Base-by-base conservation (phyloP, 2,329 filamentous ascomycete genomes). In the Aspergillus flavus region DNA sequence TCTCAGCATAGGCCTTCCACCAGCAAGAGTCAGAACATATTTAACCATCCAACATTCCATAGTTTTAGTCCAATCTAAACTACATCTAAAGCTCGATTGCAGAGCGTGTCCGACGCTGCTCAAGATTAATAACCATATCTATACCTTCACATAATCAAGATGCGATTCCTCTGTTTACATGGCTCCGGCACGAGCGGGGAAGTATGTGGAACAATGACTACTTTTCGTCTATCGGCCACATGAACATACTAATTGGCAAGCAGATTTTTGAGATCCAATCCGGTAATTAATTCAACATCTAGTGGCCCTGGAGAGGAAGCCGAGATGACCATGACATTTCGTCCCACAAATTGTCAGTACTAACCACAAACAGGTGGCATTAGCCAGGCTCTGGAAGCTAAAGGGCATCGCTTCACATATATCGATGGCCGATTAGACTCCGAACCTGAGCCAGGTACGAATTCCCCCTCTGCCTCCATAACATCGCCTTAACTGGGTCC, bases 191-290 rank as follows among this genome's bases (percentile, higher is more conserved):
- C 74, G 57, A 75, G 72, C 61, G 65, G 64, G 45, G 73, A 76
- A 64, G 74, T 75, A 72, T 43, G 65, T 60, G 48, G 48, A 32
- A 52, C 48, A 52, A 52, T 21, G 16, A 52, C 28, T 30, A 11
- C 26, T n/a, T 6, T 46, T 19, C 16, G 28, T 26, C 6, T 26
- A 9, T 50, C 26, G 19, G 10, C 46, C 46, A 50, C 26, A 52
- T n/a, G n/a, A 14, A 12, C 6, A 41, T 48, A 41, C 41, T 28
- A 46, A 48, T 21, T 43, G 53, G 30, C 45, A 61, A 50, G 34
- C 23, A 57, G 74, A 76, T 76, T 55, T 75, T 76, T 61, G 72
- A 74, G 61, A 73, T 76, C 62, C 74, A 76, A 69, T 72, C 70
- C 21, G 74, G 69, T 71, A 71, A 34, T 54, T 48, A 34, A 41